Percentiles rank a stretch among this genome's conserved stretches.
phyloP scores from a whole-genome alignment of 1,284 basidiomycete species.

The Termitomyces sp. region DNA sequence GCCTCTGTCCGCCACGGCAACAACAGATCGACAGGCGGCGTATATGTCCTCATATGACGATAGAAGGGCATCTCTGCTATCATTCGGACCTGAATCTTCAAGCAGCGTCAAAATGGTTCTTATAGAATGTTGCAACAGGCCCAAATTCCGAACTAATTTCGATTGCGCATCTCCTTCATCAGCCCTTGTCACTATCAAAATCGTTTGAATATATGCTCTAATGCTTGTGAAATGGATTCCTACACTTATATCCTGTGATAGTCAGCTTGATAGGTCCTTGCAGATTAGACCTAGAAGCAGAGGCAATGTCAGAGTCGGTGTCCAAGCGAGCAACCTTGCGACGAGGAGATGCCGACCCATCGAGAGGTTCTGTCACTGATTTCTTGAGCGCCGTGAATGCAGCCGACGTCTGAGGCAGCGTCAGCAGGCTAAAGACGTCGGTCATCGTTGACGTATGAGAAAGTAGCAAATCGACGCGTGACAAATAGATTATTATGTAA shows the following conservation, averaged over 20 bases:
- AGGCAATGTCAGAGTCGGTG: constrained; percentile 56
- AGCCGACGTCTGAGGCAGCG: constrained; percentile 48
- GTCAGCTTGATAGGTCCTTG: constrained; percentile 39
- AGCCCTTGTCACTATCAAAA: constrained; percentile 20
- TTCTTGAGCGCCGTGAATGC: constrained; percentile 44
- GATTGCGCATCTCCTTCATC: constrained; percentile 19
- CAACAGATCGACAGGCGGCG: constrained; percentile 47
- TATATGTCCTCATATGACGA: constrained; percentile 55
- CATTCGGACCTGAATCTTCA: not conserved
- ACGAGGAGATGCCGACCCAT: constrained; percentile 52
- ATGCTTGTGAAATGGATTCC: constrained; percentile 22
- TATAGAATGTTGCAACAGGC: constrained; percentile 38
- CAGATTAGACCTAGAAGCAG: constrained; percentile 50
- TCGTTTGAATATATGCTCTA: not conserved
- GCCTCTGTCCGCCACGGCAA: constrained; percentile 47
- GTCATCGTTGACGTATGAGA: constrained; percentile 22
- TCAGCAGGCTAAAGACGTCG: constrained; percentile 38
- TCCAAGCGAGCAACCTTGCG: constrained; percentile 63
- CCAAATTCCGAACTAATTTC: constrained; percentile 16
- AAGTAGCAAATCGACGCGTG: not conserved
- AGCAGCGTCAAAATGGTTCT: constrained; percentile 36
- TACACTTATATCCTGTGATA: constrained; percentile 34
- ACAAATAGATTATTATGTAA: not conserved
- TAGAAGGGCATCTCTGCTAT: constrained; percentile 24
- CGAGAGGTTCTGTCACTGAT: constrained; percentile 28